These are phyloP conservation scores for Platanthera guangdongensis DNA, from an alignment of 106 monocot genomes.

Conservation along the genomic window DNA sequence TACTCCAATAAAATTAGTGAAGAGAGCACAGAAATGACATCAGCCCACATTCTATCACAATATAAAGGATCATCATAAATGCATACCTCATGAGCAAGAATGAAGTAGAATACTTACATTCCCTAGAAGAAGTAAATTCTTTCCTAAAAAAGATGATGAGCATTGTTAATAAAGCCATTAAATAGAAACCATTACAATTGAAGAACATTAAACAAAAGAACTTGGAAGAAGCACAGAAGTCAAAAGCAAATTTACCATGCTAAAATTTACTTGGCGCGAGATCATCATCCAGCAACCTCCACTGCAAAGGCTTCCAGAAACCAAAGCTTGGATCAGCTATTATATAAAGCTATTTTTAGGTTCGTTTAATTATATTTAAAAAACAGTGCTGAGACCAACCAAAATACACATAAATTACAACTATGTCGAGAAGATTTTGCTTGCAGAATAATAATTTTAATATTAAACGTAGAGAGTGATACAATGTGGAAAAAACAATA, in stretches of 20 bases:
- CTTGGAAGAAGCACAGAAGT: background rate
- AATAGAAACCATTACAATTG: background rate
- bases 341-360: background rate
- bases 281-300: constrained; percentile 11
- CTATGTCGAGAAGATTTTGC: background rate
- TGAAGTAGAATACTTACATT: constrained; percentile 3
- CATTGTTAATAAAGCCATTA: background rate
- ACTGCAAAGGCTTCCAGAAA: constrained; percentile 9
- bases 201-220: background rate
- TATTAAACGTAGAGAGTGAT: background rate
- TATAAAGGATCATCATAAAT: background rate
- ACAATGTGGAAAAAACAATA: background rate
- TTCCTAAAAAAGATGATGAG: background rate
- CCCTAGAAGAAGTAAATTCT: constrained; percentile 3
- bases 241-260: constrained; percentile 5
- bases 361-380: background rate
- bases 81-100: background rate
- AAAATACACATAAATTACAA: background rate
- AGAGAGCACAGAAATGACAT: background rate
- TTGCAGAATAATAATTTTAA: background rate
- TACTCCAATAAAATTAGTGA: background rate
- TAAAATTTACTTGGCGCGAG: background rate
- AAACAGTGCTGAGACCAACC: background rate
- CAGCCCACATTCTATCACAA: background rate
- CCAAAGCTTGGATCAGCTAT: constrained; percentile 7